Evolutionary conservation across 2,329 filamentous ascomycete genomes (phyloP), one percentile per base, ranked within the genome.

Genomic region (Fusarium acutatum): DNA sequence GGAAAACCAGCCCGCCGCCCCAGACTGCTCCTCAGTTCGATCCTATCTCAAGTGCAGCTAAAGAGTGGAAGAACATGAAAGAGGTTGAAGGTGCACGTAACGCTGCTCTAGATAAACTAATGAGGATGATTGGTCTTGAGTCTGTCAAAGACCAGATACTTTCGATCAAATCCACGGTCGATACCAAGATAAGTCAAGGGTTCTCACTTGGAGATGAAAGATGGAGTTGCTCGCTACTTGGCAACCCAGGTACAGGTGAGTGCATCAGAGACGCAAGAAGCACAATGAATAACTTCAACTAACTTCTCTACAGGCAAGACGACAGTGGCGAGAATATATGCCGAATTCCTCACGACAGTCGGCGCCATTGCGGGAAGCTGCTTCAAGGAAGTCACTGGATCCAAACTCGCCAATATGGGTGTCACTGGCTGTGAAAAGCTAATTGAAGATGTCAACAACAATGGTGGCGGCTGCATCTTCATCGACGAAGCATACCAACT

Each of bases 401-500:
- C 93, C 0, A 84, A 86, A 22, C 85, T 96, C 0, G 89, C 92
- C 0, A 89, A 88, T 52, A 84, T 87, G 1, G 93, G 92, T 0
- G 87, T 94, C 0, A 61, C 82, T 0, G 89, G 86, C 1, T 89
- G 87, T 70, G 86, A 92, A 75, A 85, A 86, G 18, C 80, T 90
- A 1, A 26, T 84, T 0, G 79, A 84, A 2, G 54, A 76, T 0
- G 84, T 95, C 41, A 77, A 89, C 8, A 83, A 90, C 34, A 72
- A 81, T 1, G 90, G 88, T 0, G 93, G 93, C 0, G 93, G 93
- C 0, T 91, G 91, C 0, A 76, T 94, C 4, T 95, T 96, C 77
- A 91, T 96, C 28, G 93, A 96, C 67, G 93, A 96, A 79, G 92
- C 93, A 0, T 95, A 96, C 75, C 93, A 95, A 71, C 84, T 96